Conservation (phyloP, 805 yeast genomes). For the Zygosaccharomyces siamensis region DNA sequence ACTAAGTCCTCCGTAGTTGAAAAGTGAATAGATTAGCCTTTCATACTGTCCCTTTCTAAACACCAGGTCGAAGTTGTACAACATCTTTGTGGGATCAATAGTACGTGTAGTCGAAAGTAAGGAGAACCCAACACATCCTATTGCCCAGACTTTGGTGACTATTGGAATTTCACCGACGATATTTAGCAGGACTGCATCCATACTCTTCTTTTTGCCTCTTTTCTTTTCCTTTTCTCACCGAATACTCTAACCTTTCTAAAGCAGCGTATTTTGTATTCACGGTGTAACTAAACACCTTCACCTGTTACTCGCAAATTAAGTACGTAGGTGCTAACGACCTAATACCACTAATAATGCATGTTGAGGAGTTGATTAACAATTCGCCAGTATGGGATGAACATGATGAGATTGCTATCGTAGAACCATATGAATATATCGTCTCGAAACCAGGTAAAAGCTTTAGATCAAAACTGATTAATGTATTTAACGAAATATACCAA, state of each 20-base stretch:
- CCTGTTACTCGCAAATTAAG: not conserved
- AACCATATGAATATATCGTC: constrained; percentile 50
- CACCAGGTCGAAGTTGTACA: constrained; percentile 37
- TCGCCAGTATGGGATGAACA: constrained; percentile 30
- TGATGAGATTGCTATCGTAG: constrained; percentile 30
- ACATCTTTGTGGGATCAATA: constrained; percentile 31
- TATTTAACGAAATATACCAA: constrained; percentile 49
- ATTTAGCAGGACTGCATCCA: constrained; percentile 31
- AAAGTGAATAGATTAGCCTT: constrained; percentile 37
- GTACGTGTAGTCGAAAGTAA: constrained; percentile 34
- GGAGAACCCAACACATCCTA: constrained; percentile 37
- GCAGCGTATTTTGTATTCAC: no score
- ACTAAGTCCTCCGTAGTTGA: constrained; percentile 36
- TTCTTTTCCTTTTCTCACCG: not conserved
- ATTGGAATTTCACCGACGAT: constrained; percentile 35
- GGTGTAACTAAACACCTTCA: no score
- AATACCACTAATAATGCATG: constrained; percentile 5
- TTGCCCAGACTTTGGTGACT: constrained; percentile 38
- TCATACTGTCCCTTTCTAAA: constrained; percentile 38
- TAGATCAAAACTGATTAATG: constrained; percentile 44
- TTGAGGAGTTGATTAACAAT: constrained; percentile 11
- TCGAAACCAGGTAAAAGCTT: constrained; percentile 54
- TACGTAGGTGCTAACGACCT: not conserved
- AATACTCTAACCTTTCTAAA: not conserved
- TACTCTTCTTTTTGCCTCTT: constrained; percentile 2